Base-by-base conservation (phyloP, 257 asterid species). In the Jacaranda mimosifolia region DNA sequence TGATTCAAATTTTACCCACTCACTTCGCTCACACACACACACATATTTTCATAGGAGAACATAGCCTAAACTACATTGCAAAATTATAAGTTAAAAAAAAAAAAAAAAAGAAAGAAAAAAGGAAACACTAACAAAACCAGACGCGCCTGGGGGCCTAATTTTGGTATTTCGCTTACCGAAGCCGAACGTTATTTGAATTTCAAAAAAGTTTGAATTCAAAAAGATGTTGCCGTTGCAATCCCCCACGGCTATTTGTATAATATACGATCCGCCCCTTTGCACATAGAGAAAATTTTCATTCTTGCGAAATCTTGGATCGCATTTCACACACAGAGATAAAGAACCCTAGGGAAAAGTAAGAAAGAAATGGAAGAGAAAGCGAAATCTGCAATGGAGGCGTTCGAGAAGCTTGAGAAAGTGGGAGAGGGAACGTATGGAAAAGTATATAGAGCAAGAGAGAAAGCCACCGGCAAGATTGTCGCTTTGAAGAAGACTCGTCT, bases 341-440 rank as follows among this genome's bases (percentile, higher is more conserved):
- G 64, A 72, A 66, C 6, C 4, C 3, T 38, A 21, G 42, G 70
- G 46, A 7, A 7, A 59, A 17, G 14, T 5, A 6, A 53, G 59
- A 32, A 53, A 57, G 62, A 74, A n/a, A 83, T 76, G 84, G 82
- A 78, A 3, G 88, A 85, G 85, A 87, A 76, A 57, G 72, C 87
- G 69, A 82, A 78, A 79, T 88, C 92, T 15, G 97, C 90, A 6
- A 94, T 90, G 98, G 97, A 94, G 32, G 97, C 96, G 7, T 94
- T 88, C 63, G 98, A 94, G 91, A 94, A 94, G 84, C 91, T 94
- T 12, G 98, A 94, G 91, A 94, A 92, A 77, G 98, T 94, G 0
- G 98, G 98, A 9, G 98, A 94, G 70, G 98, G 98, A 6, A 94
- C 98, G 10, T 94, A 92, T 62, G 98, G 99, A 0, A 95, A 93